Evolutionary conservation across 2,329 filamentous ascomycete genomes (phyloP), one percentile per base, ranked within the genome.

Genomic region (Epichloe typhina): DNA sequence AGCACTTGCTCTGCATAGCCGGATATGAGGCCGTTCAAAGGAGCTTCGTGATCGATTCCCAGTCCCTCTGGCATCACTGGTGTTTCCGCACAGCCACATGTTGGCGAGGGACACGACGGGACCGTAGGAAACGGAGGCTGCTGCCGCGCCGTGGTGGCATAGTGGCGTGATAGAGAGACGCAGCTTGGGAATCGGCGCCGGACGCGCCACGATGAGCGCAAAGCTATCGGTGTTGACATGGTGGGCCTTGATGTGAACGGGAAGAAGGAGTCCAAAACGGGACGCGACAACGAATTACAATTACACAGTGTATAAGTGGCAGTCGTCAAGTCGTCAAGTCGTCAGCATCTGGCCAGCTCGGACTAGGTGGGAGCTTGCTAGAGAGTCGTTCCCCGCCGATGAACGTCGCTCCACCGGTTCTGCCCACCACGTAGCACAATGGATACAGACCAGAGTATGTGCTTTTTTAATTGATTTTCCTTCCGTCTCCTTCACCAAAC

Each of bases 1-100:
- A 97, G 67, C 3, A 96, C 77, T 58, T 96, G 89, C 66, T 94
- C 84, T 1, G 82, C 75, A 63, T 95, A 95, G 1, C 76, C 72
- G 2, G 84, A 74, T 69, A 95, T 90, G 5, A 85, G 84, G 12
- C 86, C 86, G 61, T 86, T 83, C 42, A 96, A 71, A 17, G 77
- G 73, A 39, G 78, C 78, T 54, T 79, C 75, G 58, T 76, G 74
- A 62, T 96, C 89, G 49, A 96, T 90, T 21, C 83, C 79, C 15
- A 94, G 73, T 3, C 79, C 82, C 7, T 75, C 69, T 1, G 84
- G 83, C 69, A 84, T 75, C 12, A 67, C 57, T 0, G 86, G 82
- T 50, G 74, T 83, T 2, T 77, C 69, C n/a, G 82, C 78, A 66
- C 88, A 95, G 12, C 74, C 66, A 67, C 89, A 95, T 56, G 80